Evolutionary conservation across 1,284 basidiomycete genomes (phyloP).

Genomic region (Pseudozyma flocculosa): DNA sequence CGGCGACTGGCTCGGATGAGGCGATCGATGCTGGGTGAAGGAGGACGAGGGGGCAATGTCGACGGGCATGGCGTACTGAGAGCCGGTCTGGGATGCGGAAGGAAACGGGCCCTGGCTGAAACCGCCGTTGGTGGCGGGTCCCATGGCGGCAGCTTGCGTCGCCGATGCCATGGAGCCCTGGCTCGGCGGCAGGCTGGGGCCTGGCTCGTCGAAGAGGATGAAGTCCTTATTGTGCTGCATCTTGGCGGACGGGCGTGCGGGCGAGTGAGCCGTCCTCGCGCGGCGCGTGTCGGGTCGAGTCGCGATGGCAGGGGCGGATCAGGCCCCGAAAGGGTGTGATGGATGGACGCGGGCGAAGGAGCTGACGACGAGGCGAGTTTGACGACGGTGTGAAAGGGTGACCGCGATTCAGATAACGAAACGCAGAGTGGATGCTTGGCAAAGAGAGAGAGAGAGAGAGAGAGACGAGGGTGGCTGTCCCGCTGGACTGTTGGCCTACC

Average conservation of each 20-base stretch:
- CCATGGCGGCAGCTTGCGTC: not conserved
- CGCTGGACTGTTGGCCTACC: too few relatives aligned
- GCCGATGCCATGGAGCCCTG: not conserved
- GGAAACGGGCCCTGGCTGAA: not conserved
- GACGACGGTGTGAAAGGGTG: too few relatives aligned
- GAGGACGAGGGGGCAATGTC: conserved; percentile 4
- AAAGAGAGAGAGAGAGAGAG: too few relatives aligned
- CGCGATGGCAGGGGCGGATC: too few relatives aligned
- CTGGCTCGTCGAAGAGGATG: conserved; percentile 43
- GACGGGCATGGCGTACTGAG: not conserved
- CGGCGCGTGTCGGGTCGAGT: too few relatives aligned
- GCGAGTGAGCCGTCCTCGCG: too few relatives aligned
- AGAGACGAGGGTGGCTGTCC: too few relatives aligned
- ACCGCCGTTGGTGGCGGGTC: not conserved
- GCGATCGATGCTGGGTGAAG: conserved; percentile 33
- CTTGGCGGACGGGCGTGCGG: not conserved
- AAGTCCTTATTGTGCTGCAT: conserved; percentile 25
- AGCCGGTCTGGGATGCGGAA: not conserved
- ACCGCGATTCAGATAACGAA: too few relatives aligned
- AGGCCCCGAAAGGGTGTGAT: too few relatives aligned
- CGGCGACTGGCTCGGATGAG: conserved; percentile 22
- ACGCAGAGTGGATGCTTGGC: too few relatives aligned
- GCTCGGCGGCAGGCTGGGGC: conserved; percentile 2
- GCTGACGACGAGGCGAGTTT: too few relatives aligned
- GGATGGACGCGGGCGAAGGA: too few relatives aligned